Conservation (phyloP, 805 yeast species). For the Torulaspora franciscae region DNA sequence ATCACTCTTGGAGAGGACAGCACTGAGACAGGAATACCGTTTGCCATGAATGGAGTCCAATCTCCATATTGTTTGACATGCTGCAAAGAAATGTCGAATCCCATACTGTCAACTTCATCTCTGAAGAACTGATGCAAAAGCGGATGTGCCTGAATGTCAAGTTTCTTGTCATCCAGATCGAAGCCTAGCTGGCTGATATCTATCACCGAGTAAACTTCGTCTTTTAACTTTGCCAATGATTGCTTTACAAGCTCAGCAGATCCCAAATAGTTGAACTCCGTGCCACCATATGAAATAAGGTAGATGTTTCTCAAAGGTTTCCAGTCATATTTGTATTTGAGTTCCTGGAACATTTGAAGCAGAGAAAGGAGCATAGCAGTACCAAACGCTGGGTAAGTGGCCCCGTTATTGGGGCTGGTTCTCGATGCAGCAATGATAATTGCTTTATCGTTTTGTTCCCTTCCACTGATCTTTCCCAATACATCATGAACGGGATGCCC, state of each 20-base stretch:
- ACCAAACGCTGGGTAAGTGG: slow-evolving; percentile 66
- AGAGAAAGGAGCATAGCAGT: slow-evolving; percentile 68
- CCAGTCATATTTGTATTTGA: slow-evolving; percentile 69
- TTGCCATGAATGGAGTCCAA: slow-evolving; percentile 58
- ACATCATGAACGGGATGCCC: slow-evolving; percentile 74
- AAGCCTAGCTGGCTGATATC: slow-evolving; percentile 50
- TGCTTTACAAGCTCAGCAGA: slow-evolving; percentile 70
- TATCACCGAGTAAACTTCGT: slow-evolving; percentile 63
- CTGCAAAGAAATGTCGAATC: slow-evolving; percentile 26
- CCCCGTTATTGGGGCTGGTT: slow-evolving; percentile 75
- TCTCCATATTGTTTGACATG: slow-evolving; percentile 49
- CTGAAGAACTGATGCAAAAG: slow-evolving; percentile 47
- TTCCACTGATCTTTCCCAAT: slow-evolving; percentile 69
- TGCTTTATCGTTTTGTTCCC: slow-evolving; percentile 71
- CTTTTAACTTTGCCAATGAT: slow-evolving; percentile 46
- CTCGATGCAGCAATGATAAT: slow-evolving; percentile 78
- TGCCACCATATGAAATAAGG: slow-evolving; percentile 80
- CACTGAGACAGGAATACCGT: slow-evolving; percentile 47
- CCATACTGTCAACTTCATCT: slow-evolving; percentile 29
- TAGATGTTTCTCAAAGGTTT: slow-evolving; percentile 74
- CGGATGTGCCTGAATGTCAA: slow-evolving; percentile 63
- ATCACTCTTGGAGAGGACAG: slow-evolving; percentile 21
- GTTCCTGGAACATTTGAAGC: slow-evolving; percentile 58
- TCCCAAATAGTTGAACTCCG: slow-evolving; percentile 78
- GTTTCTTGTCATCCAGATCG: slow-evolving; percentile 51